These are phyloP conservation scores for Tuber indicum DNA, from an alignment of 495 filamentous ascomycete genomes.

Conservation along the genomic window DNA sequence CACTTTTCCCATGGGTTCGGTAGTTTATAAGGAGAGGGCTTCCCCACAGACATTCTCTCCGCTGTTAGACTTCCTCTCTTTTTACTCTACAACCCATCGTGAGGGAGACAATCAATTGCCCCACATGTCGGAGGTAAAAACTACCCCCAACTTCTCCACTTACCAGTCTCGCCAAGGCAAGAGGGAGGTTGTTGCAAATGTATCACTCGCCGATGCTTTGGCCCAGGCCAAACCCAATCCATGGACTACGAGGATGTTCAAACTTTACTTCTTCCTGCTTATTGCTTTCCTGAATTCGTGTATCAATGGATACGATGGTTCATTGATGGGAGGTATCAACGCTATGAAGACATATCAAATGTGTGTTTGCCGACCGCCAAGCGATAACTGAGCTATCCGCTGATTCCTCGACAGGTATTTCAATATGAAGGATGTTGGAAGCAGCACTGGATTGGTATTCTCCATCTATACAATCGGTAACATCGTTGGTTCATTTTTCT, in stretches of 20 bases:
- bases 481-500: conserved; percentile 49
- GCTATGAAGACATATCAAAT: conserved; percentile 44
- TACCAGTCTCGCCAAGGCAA: neutral
- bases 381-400: neutral
- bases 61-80: neutral
- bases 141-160: neutral
- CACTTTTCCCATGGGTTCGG: neutral
- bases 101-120: neutral
- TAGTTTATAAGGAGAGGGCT: neutral
- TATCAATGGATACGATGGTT: conserved; percentile 36
- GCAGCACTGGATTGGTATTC: conserved; percentile 49
- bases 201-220: conserved; percentile 32
- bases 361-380: neutral
- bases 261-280: conserved; percentile 32
- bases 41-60: neutral
- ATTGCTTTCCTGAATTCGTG: conserved; percentile 32
- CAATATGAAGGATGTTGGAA: conserved; percentile 20
- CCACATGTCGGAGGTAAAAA: neutral
- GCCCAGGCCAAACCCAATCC: conserved; percentile 26
- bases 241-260: conserved; percentile 42
- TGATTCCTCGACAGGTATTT: conserved; percentile 14
- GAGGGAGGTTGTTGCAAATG: conserved; percentile 14
- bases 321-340: conserved; percentile 44
- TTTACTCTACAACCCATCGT: neutral
- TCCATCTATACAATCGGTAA: conserved; percentile 53